These are phyloP conservation scores for Phytopythium cucurbitacearum DNA, from an alignment of 352 stramenopile species.

Conservation along the genomic window DNA sequence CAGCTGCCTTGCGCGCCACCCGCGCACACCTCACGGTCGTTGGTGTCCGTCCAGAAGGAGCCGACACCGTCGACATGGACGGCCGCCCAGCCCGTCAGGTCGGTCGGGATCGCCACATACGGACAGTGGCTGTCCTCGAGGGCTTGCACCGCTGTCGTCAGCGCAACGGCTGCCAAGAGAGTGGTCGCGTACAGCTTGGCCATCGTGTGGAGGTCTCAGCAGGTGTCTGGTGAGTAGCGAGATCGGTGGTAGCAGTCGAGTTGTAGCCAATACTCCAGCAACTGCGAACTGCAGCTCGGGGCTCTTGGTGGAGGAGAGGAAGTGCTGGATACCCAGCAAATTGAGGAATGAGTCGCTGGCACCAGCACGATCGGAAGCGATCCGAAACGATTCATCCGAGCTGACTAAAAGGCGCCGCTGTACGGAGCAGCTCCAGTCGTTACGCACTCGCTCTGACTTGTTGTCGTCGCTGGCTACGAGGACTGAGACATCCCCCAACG, in stretches of 20 bases:
- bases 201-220: background rate
- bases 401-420: too few relatives aligned
- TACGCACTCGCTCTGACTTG: too few relatives aligned
- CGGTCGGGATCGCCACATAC: background rate
- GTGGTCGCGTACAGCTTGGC: background rate
- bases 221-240: too few relatives aligned
- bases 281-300: background rate
- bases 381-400: background rate
- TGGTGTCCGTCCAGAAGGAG: constrained; percentile 20
- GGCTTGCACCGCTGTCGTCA: background rate
- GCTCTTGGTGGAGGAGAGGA: background rate
- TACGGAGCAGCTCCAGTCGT: too few relatives aligned
- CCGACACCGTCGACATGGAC: background rate
- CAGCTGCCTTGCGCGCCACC: constrained; percentile 14
- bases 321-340: background rate
- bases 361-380: background rate
- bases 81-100: background rate
- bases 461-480: too few relatives aligned
- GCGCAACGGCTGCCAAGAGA: background rate
- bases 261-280: background rate
- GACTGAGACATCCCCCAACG: too few relatives aligned
- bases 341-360: constrained; percentile 2
- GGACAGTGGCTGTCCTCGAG: background rate
- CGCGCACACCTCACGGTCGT: constrained; percentile 18
- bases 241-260: background rate